Percentiles rank a stretch among this genome's conserved stretches.
Evolutionary conservation across 345 rosid genomes (phyloP).

Genomic region (Gossypium longicalyx): DNA sequence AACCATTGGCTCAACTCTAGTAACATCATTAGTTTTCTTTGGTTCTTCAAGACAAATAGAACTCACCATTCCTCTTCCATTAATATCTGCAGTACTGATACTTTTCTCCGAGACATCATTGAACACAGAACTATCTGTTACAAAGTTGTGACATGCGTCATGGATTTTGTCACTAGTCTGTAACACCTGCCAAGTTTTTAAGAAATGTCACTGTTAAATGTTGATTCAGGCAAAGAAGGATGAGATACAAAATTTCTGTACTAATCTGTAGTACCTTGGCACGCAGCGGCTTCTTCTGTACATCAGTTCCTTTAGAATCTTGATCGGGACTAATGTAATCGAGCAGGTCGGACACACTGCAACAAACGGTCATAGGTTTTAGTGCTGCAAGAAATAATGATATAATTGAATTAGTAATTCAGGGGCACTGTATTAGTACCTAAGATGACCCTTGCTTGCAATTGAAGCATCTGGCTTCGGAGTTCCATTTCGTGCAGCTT

Average conservation of each 20-base stretch:
- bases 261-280: conserved; percentile 36
- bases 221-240: background rate
- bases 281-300: conserved; percentile 52
- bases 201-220: conserved; percentile 6
- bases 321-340: conserved; percentile 59
- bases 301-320: conserved; percentile 42
- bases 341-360: conserved; percentile 70
- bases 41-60: conserved; percentile 19
- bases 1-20: conserved; percentile 1
- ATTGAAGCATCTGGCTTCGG: conserved; percentile 66
- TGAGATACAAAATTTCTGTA: background rate
- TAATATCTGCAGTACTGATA: conserved; percentile 12
- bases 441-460: conserved; percentile 74
- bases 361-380: conserved; percentile 27
- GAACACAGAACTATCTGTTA: conserved; percentile 28
- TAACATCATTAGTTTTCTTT: conserved; percentile 25
- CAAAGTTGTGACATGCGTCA: conserved; percentile 29
- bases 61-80: conserved; percentile 18
- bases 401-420: conserved; percentile 25
- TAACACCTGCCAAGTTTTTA: conserved; percentile 37
- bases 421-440: conserved; percentile 57
- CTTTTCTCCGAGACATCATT: conserved; percentile 19
- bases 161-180: conserved; percentile 39
- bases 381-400: conserved; percentile 14
- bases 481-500: conserved; percentile 56